phyloP scores from a whole-genome alignment of 176 grass and related monocot species.

The Juncus inflexus region DNA sequence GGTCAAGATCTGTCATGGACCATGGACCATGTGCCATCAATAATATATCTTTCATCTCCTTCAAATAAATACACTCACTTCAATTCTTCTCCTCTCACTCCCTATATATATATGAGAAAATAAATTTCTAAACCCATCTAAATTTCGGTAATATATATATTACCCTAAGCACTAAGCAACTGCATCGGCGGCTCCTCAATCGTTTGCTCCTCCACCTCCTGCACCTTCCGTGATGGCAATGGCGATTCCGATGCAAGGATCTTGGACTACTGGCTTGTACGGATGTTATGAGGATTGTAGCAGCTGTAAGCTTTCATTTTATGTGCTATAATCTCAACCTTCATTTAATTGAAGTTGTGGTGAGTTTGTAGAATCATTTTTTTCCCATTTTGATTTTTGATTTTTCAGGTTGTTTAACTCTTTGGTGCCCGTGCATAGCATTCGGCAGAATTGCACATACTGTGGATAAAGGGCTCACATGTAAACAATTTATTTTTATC shows the following conservation, averaged over 20 bases:
- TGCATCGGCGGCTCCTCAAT: not conserved
- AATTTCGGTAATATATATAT: not conserved
- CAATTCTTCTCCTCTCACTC: no score
- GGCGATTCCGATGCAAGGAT: not conserved
- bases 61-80: no score
- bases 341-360: not conserved
- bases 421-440: conserved; percentile 11
- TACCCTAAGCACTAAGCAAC: not conserved
- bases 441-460: conserved; percentile 24
- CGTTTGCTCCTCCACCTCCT: not conserved
- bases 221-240: not conserved
- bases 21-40: no score
- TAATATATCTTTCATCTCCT: no score
- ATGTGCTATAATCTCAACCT: not conserved
- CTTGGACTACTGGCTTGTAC: not conserved
- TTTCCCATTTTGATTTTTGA: no score
- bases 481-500: no score
- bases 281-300: conserved; percentile 1
- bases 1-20: no score
- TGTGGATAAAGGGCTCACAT: conserved; percentile 1
- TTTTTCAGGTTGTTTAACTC: conserved; percentile 15
- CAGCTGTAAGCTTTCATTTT: conserved; percentile 12
- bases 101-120: no score
- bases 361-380: not conserved
- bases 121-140: no score